These are phyloP conservation scores for Melastoma candidum DNA, from an alignment of 441 rosid genomes.

Conservation along the genomic window DNA sequence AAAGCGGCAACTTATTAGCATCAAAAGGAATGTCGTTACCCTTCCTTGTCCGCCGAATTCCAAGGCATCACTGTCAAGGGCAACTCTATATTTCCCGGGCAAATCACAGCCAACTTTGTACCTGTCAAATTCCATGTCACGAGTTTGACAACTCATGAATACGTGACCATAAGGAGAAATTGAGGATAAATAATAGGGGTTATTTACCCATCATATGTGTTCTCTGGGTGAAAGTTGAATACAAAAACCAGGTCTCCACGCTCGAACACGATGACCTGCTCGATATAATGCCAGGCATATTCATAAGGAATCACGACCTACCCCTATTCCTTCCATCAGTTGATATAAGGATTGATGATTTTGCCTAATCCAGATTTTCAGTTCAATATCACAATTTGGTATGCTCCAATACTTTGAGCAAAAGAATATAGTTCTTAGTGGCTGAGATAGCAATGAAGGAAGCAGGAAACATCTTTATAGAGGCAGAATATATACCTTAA, in stretches of 20 bases:
- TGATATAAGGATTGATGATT: too few relatives aligned
- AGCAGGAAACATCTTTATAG: background rate
- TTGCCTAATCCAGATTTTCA: too few relatives aligned
- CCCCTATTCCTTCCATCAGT: too few relatives aligned
- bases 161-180: background rate
- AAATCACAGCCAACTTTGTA: slow-evolving; percentile 48
- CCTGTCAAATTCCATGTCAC: slow-evolving; percentile 32
- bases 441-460: too few relatives aligned
- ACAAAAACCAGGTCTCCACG: slow-evolving; percentile 71
- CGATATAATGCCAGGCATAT: slow-evolving; percentile 4
- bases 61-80: slow-evolving; percentile 54
- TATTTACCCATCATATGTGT: slow-evolving; percentile 47
- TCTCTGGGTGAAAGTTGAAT: slow-evolving; percentile 75
- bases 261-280: slow-evolving; percentile 79
- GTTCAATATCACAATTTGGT: too few relatives aligned
- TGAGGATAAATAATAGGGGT: background rate
- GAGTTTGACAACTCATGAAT: background rate
- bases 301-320: background rate
- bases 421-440: too few relatives aligned
- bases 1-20: background rate
- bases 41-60: slow-evolving; percentile 76
- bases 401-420: too few relatives aligned
- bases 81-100: slow-evolving; percentile 58
- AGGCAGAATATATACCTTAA: slow-evolving; percentile 37
- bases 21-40: slow-evolving; percentile 30